Conservation (phyloP, 2,329 filamentous ascomycete species). For the Cytospora leucostoma region DNA sequence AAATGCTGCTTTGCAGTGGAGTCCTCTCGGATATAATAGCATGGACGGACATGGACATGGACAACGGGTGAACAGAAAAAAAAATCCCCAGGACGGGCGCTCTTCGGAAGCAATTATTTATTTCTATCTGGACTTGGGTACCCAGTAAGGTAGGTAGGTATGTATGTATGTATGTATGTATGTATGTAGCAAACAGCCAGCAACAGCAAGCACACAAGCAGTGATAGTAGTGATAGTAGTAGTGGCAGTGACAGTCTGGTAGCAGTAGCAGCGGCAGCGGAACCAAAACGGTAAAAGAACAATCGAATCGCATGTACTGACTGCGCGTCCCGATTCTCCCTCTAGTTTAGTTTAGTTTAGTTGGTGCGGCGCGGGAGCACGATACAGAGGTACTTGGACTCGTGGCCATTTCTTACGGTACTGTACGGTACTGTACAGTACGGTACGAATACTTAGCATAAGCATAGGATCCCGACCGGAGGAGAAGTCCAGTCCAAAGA, state of each 20-base stretch:
- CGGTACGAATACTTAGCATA: background rate
- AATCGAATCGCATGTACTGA: background rate
- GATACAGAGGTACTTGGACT: background rate
- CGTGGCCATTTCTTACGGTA: background rate
- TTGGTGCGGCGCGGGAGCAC: background rate
- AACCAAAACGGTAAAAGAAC: background rate
- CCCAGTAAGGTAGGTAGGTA: slow-evolving; percentile 10
- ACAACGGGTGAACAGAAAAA: too few species aligned
- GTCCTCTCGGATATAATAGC: too few species aligned
- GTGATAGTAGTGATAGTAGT: background rate
- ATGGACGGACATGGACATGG: too few species aligned
- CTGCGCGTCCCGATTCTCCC: background rate
- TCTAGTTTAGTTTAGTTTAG: background rate
- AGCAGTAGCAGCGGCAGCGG: slow-evolving; percentile 15
- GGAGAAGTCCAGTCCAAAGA: background rate
- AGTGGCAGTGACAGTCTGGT: background rate
- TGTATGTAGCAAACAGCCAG: background rate
- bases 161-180: background rate
- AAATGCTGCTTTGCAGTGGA: too few species aligned
- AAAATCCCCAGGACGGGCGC: too few species aligned
- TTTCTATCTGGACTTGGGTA: background rate
- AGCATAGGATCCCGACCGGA: background rate
- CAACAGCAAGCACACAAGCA: too few species aligned
- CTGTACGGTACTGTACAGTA: background rate
- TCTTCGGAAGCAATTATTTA: too few species aligned